Conservation (phyloP, 768 basidiomycete species). For the Chiua virens region DNA sequence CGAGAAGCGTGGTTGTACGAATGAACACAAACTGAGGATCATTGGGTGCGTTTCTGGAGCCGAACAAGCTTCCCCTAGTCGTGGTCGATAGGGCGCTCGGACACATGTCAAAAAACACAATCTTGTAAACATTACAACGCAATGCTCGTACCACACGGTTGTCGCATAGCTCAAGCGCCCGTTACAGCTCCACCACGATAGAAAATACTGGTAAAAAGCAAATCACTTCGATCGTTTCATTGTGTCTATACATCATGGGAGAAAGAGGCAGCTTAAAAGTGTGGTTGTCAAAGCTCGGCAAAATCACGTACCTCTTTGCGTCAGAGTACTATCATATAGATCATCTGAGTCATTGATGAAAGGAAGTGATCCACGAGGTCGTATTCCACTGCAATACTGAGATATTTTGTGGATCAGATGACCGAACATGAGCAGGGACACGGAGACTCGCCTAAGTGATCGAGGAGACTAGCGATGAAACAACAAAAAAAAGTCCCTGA, state of each 20-base stretch:
- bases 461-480: constrained; percentile 1
- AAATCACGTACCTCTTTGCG: constrained; percentile 12
- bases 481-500: constrained; percentile 18
- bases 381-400: constrained; percentile 14
- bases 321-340: constrained; percentile 11
- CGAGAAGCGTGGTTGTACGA: neutral
- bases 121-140: constrained; percentile 5
- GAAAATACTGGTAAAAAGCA: neutral
- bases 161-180: constrained; percentile 10
- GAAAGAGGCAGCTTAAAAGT: constrained; percentile 15
- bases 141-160: constrained; percentile 17
- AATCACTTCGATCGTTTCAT: constrained; percentile 10
- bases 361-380: constrained; percentile 27
- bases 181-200: constrained; percentile 5
- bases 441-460: constrained; percentile 18
- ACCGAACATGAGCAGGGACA: constrained; percentile 10
- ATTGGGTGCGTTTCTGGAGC: neutral
- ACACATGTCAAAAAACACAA: constrained; percentile 14
- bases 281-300: constrained; percentile 19
- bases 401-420: constrained; percentile 14
- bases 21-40: neutral
- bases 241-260: constrained; percentile 8
- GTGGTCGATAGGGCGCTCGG: neutral
- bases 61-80: neutral
- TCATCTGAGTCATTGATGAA: constrained; percentile 21